Evolutionary conservation across 176 grass and related monocot genomes (phyloP).

Genomic region (Raddia distichophylla): DNA sequence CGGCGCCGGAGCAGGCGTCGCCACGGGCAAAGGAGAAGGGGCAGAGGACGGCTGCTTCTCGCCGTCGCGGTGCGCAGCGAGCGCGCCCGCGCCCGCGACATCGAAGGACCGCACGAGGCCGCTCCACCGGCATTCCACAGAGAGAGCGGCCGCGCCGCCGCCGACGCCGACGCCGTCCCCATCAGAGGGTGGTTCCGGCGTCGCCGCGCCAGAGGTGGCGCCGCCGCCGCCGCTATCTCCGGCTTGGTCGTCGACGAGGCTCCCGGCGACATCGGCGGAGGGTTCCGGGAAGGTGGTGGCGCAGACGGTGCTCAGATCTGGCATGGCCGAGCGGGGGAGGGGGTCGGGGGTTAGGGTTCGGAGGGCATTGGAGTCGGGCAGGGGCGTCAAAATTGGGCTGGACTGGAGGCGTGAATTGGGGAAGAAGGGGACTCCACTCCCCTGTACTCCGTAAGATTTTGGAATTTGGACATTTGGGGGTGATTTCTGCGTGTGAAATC

Average conservation of each 20-base stretch:
- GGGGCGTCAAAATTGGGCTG: constrained; percentile 14
- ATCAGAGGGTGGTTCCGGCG: background rate
- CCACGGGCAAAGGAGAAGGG: background rate
- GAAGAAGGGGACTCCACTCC: constrained; percentile 22
- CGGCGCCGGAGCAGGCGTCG: background rate
- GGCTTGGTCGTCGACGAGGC: background rate
- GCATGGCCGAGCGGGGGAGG: constrained; percentile 39
- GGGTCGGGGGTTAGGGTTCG: constrained; percentile 41
- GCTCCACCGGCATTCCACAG: constrained; percentile 39
- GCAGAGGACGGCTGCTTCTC: constrained; percentile 15
- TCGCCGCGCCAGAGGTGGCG: background rate
- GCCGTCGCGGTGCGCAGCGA: background rate
- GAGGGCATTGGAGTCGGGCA: constrained; percentile 43
- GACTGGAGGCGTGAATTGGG: constrained; percentile 31
- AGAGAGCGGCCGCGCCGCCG: background rate
- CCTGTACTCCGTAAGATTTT: background rate
- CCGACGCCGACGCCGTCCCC: background rate
- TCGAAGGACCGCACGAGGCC: constrained; percentile 38
- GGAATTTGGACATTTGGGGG: background rate
- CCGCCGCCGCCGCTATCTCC: constrained; percentile 2
- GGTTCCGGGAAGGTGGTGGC: constrained; percentile 30
- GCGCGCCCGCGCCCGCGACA: background rate
- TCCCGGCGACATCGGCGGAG: background rate
- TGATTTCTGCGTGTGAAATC: background rate
- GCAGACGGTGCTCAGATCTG: constrained; percentile 53